Conservation (phyloP, 805 yeast species). For the Cyberlindnera maclurae region DNA sequence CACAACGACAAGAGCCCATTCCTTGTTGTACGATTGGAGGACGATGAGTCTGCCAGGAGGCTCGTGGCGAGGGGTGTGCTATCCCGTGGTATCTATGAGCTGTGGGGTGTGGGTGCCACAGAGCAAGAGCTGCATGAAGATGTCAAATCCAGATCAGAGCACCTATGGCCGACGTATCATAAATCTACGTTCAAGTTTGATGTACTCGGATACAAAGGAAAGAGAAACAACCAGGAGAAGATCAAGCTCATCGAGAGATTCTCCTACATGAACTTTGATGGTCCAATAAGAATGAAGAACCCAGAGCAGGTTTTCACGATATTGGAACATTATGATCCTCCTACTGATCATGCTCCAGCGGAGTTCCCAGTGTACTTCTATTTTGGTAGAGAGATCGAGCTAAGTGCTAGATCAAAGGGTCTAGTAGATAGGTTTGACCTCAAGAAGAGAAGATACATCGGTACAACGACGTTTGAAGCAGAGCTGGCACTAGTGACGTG, state of each 20-base stretch:
- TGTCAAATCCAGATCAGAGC: constrained; percentile 25
- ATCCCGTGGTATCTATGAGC: constrained; percentile 70
- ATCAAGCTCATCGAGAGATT: constrained; percentile 66
- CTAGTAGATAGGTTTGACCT: constrained; percentile 75
- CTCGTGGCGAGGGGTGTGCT: constrained; percentile 64
- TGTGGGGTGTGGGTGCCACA: constrained; percentile 68
- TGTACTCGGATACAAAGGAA: constrained; percentile 69
- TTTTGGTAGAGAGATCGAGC: constrained; percentile 69
- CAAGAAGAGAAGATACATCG: constrained; percentile 77
- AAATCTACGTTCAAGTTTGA: constrained; percentile 70
- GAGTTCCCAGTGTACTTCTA: constrained; percentile 48
- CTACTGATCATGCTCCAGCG: constrained; percentile 35
- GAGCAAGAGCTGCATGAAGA: constrained; percentile 51
- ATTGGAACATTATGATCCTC: constrained; percentile 64
- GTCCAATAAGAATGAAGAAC: constrained; percentile 68
- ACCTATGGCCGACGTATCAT: constrained; percentile 27
- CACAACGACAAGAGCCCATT: constrained; percentile 66
- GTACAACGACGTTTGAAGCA: constrained; percentile 96
- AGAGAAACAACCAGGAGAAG: constrained; percentile 43
- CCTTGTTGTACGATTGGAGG: constrained; percentile 54
- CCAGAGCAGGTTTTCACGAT: constrained; percentile 68
- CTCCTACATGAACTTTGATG: constrained; percentile 61
- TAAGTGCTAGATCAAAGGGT: constrained; percentile 54
- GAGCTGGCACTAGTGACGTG: constrained; percentile 84
- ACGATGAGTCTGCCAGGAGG: constrained; percentile 59